These are phyloP conservation scores for Akanthomyces dipterigenus DNA, from an alignment of 2,329 filamentous ascomycete species.

Conservation along the genomic window DNA sequence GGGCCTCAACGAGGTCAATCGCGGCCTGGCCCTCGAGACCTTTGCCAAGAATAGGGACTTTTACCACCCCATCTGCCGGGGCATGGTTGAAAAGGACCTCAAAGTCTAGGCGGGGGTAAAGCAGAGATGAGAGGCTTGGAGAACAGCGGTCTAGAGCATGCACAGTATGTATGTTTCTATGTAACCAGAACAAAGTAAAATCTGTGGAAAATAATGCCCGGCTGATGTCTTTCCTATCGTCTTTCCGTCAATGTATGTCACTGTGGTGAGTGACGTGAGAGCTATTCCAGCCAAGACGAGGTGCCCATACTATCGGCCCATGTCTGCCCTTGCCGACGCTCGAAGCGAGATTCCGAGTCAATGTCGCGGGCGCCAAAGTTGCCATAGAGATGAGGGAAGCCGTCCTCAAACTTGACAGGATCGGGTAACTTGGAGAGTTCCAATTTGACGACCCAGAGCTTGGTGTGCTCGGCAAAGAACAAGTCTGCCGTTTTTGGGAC, in stretches of 20 bases:
- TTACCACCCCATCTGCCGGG: slow-evolving; percentile 89
- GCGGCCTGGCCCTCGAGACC: slow-evolving; percentile 67
- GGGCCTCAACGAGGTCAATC: slow-evolving; percentile 66
- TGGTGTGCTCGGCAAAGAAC: slow-evolving; percentile 33
- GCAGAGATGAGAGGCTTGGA: neutral
- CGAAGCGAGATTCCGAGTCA: slow-evolving; percentile 38
- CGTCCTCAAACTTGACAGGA: slow-evolving; percentile 48
- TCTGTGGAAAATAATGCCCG: neutral
- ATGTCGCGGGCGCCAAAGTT: slow-evolving; percentile 50
- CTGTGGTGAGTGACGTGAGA: too few relatives aligned
- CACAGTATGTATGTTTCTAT: neutral
- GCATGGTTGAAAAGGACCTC: slow-evolving; percentile 81
- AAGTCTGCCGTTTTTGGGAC: slow-evolving; percentile 37
- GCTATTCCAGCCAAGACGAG: slow-evolving; percentile 35
- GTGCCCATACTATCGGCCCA: slow-evolving; percentile 41
- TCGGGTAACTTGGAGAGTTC: slow-evolving; percentile 38
- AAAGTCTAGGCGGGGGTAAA: slow-evolving; percentile 28
- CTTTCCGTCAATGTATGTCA: neutral
- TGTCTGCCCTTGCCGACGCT: slow-evolving; percentile 32
- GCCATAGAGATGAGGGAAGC: slow-evolving; percentile 54
- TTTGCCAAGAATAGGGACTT: slow-evolving; percentile 86
- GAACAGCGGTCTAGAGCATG: neutral
- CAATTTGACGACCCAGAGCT: slow-evolving; percentile 48
- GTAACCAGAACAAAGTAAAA: neutral
- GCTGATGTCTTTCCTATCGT: neutral